phyloP scores from a whole-genome alignment of 2,329 filamentous ascomycete genomes.

The Xylariaceae sp. region DNA sequence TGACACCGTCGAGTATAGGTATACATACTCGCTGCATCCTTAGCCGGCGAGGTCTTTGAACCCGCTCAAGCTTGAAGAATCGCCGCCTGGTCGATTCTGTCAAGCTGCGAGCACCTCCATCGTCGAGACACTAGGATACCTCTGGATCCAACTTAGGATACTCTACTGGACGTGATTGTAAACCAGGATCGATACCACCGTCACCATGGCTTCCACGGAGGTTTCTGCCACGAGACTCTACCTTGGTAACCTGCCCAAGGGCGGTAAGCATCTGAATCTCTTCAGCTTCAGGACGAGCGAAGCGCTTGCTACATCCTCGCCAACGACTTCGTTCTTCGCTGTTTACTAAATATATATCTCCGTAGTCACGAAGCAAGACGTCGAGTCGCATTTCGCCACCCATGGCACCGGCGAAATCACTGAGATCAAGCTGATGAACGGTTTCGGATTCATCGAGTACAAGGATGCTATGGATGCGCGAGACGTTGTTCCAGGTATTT shows the following conservation, averaged over 20 bases:
- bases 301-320: background rate
- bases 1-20: background rate
- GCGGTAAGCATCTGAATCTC: conserved; percentile 58
- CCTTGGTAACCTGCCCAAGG: conserved; percentile 93
- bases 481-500: conserved; percentile 93
- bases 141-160: background rate
- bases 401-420: conserved; percentile 97
- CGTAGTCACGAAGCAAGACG: conserved; percentile 77
- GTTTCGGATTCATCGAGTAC: conserved; percentile 99
- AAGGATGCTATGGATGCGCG: conserved; percentile 97
- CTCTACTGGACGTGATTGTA: conserved; percentile 9
- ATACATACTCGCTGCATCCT: background rate
- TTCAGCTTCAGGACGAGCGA: background rate
- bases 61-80: background rate
- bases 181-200: conserved; percentile 8
- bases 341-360: conserved; percentile 11
- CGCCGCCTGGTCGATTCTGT: background rate
- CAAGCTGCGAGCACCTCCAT: conserved; percentile 1
- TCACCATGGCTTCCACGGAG: conserved; percentile 40
- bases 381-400: conserved; percentile 90
- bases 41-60: background rate
- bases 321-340: conserved; percentile 4
- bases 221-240: conserved; percentile 94
- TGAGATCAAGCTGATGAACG: conserved; percentile 99
- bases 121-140: conserved; percentile 8